Conservation (phyloP, 192 early-diverging fungal genomes). For the Linnemannia hyalina region DNA sequence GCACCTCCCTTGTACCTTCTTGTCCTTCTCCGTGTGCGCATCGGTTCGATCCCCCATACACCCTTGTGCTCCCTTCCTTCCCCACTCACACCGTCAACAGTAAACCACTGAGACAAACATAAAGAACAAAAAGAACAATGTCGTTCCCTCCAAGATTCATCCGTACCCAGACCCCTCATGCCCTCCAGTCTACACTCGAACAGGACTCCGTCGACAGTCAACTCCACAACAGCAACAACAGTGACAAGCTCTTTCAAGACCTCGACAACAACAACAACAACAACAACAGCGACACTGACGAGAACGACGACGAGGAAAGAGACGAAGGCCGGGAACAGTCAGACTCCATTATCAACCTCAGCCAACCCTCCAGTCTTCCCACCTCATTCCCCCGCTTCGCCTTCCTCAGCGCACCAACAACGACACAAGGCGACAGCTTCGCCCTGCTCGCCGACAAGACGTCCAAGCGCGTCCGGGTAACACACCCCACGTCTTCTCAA, state of each 20-base stretch:
- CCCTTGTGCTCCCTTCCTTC: neutral
- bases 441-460: slow-evolving; percentile 30
- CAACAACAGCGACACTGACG: neutral
- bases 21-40: slow-evolving; percentile 1
- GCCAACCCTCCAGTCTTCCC: neutral
- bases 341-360: slow-evolving; percentile 3
- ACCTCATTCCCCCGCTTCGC: neutral
- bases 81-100: neutral
- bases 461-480: slow-evolving; percentile 23
- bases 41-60: neutral
- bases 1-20: neutral
- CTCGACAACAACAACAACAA: neutral
- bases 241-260: slow-evolving; percentile 8
- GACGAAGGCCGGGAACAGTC: slow-evolving; percentile 1
- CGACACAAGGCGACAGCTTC: neutral
- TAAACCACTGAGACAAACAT: neutral
- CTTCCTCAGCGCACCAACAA: neutral
- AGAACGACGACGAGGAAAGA: slow-evolving; percentile 13
- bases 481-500: neutral
- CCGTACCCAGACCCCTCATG: slow-evolving; percentile 13
- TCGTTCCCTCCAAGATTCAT: slow-evolving; percentile 8
- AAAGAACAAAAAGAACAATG: neutral
- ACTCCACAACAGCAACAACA: neutral
- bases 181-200: neutral
- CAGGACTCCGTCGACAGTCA: neutral